Evolutionary conservation across 805 yeast genomes (phyloP).

Genomic region (Ogataea paraovalis): DNA sequence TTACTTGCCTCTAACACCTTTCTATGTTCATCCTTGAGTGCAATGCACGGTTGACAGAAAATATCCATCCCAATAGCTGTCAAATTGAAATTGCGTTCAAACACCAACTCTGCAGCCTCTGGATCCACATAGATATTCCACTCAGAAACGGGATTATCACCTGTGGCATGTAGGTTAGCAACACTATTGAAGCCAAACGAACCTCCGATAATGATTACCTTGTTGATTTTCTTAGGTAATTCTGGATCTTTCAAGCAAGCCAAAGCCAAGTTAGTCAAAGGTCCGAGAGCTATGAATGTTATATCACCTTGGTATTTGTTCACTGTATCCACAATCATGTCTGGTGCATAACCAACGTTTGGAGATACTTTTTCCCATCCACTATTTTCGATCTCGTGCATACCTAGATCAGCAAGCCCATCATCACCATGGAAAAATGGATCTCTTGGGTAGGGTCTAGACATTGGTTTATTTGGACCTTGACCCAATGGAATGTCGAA

Average conservation of each 20-base stretch:
- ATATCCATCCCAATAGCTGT: constrained; percentile 29
- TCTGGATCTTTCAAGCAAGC: constrained; percentile 24
- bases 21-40: constrained; percentile 13
- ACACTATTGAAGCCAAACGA: constrained; percentile 24
- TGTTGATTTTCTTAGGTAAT: constrained; percentile 17
- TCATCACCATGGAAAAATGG: constrained; percentile 27
- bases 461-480: constrained; percentile 26
- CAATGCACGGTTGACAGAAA: constrained; percentile 26
- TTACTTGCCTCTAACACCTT: constrained; percentile 7
- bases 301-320: constrained; percentile 15
- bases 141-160: constrained; percentile 27
- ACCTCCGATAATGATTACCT: constrained; percentile 26
- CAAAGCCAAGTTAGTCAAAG: constrained; percentile 24
- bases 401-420: constrained; percentile 22
- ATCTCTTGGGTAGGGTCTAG: constrained; percentile 24
- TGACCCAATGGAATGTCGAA: constrained; percentile 24
- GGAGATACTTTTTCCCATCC: constrained; percentile 13
- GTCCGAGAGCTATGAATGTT: constrained; percentile 22
- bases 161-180: constrained; percentile 26
- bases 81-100: constrained; percentile 19
- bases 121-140: constrained; percentile 29
- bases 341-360: constrained; percentile 16
- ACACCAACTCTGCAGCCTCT: constrained; percentile 25
- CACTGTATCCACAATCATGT: constrained; percentile 20
- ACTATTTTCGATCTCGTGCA: constrained; percentile 16